Conservation (phyloP, 768 basidiomycete species). For the Tephrocybe sp. region DNA sequence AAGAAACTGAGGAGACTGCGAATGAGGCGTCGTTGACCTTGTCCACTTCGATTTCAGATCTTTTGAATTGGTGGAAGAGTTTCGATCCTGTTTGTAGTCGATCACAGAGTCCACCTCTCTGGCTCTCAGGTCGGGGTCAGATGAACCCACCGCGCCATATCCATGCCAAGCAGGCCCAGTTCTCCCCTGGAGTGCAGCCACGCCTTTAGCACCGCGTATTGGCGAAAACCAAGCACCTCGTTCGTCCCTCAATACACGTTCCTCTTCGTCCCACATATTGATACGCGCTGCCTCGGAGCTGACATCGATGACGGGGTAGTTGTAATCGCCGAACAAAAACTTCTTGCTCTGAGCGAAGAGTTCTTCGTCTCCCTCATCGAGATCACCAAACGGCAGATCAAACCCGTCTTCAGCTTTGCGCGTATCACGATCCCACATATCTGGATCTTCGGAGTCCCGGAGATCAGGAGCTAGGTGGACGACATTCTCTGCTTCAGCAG, state of each 20-base stretch:
- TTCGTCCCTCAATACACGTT: constrained; percentile 75
- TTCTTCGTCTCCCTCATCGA: constrained; percentile 71
- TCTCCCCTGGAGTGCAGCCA: constrained; percentile 37
- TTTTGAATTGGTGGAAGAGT: constrained; percentile 27
- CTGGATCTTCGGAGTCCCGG: constrained; percentile 39
- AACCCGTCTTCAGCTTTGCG: constrained; percentile 41
- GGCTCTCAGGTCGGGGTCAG: constrained; percentile 13
- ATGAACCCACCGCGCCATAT: constrained; percentile 55
- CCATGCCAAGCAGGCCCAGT: constrained; percentile 47
- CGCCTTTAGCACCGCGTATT: constrained; percentile 46
- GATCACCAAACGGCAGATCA: constrained; percentile 66
- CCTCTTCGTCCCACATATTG: constrained; percentile 82
- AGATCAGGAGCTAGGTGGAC: constrained; percentile 67
- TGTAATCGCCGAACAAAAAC: constrained; percentile 88
- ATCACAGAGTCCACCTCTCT: constrained; percentile 29
- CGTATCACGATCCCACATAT: constrained; percentile 34
- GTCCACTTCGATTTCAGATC: constrained; percentile 51
- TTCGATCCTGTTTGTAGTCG: constrained; percentile 47
- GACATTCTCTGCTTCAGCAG: constrained; percentile 58
- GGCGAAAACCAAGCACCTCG: constrained; percentile 72
- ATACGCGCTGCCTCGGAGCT: constrained; percentile 71
- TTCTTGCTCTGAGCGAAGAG: constrained; percentile 74
- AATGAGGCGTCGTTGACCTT: constrained; percentile 15
- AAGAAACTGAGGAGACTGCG: constrained; percentile 22
- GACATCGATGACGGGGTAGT: constrained; percentile 88